These are phyloP conservation scores for Calonectria honghensis DNA, from an alignment of 2,329 filamentous ascomycete genomes.

Conservation along the genomic window DNA sequence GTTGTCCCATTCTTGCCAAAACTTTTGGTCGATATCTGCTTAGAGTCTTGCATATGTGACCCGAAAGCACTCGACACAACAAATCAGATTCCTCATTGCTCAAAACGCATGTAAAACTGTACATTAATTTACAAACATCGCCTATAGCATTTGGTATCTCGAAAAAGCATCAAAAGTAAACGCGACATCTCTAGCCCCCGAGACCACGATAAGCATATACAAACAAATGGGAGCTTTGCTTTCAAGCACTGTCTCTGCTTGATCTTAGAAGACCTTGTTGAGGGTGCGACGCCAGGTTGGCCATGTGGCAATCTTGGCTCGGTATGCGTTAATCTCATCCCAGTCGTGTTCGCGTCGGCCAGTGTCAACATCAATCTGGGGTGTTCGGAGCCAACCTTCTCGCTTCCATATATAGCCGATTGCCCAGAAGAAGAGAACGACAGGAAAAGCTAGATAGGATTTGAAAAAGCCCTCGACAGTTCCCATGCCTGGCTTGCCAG, in stretches of 20 bases:
- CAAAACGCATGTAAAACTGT: not conserved
- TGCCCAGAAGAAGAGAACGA: constrained; percentile 74
- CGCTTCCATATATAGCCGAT: constrained; percentile 80
- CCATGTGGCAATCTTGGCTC: constrained; percentile 69
- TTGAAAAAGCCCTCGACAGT: constrained; percentile 73
- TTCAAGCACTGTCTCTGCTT: not conserved
- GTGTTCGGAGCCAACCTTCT: constrained; percentile 73
- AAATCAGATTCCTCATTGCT: not conserved
- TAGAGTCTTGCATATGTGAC: not conserved
- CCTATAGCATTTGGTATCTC: constrained; percentile 50
- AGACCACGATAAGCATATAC: constrained; percentile 8
- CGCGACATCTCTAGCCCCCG: not conserved
- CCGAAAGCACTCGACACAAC: not conserved
- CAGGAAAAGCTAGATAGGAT: constrained; percentile 71
- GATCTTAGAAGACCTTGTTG: constrained; percentile 61
- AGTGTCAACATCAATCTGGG: constrained; percentile 80
- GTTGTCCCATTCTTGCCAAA: not conserved
- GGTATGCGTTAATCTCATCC: constrained; percentile 76
- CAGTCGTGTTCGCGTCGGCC: constrained; percentile 80
- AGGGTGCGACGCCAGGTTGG: constrained; percentile 69
- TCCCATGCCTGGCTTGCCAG: constrained; percentile 58
- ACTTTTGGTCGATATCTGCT: not conserved
- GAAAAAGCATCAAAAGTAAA: constrained; percentile 33
- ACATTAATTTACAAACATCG: constrained; percentile 24
- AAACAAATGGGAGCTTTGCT: constrained; percentile 4